These are phyloP conservation scores for Helicocarpus griseus DNA, from an alignment of 2,329 filamentous ascomycete genomes.

Conservation along the genomic window DNA sequence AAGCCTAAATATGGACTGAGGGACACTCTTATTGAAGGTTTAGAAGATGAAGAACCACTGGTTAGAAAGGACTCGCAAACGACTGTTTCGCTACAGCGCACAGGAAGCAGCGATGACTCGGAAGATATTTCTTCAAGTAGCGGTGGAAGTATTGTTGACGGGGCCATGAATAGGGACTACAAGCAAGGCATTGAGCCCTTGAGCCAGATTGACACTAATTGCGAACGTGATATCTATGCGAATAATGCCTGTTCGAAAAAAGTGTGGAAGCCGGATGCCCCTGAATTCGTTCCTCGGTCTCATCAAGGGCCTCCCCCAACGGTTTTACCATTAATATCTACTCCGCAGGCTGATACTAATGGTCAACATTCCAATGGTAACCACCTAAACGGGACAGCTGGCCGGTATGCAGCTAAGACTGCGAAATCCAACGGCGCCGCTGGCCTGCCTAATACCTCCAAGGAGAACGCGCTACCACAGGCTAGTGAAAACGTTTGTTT, in stretches of 20 bases:
- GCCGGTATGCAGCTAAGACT: not conserved
- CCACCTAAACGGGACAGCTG: not conserved
- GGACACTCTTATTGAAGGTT: not conserved
- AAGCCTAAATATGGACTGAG: not conserved
- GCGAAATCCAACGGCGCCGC: not conserved
- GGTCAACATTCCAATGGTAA: not conserved
- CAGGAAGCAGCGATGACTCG: not conserved
- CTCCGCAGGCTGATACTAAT: not conserved
- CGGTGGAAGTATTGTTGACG: not conserved
- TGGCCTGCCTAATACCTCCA: not conserved
- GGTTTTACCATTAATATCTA: not conserved
- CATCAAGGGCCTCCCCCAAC: not conserved
- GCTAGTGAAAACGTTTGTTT: not conserved
- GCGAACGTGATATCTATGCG: constrained; percentile 6
- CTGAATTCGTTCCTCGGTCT: constrained; percentile 28
- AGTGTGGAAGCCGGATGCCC: constrained; percentile 29
- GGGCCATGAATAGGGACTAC: not conserved
- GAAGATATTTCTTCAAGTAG: not conserved
- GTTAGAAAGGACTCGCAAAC: not conserved
- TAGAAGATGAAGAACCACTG: not conserved
- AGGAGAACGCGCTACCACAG: not conserved
- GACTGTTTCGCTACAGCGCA: not conserved
- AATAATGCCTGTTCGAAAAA: constrained; percentile 7
- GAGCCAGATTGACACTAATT: not conserved
- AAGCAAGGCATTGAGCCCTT: not conserved